Evolutionary conservation across 257 asterid genomes (phyloP).

Genomic region (Solanum virginianum): DNA sequence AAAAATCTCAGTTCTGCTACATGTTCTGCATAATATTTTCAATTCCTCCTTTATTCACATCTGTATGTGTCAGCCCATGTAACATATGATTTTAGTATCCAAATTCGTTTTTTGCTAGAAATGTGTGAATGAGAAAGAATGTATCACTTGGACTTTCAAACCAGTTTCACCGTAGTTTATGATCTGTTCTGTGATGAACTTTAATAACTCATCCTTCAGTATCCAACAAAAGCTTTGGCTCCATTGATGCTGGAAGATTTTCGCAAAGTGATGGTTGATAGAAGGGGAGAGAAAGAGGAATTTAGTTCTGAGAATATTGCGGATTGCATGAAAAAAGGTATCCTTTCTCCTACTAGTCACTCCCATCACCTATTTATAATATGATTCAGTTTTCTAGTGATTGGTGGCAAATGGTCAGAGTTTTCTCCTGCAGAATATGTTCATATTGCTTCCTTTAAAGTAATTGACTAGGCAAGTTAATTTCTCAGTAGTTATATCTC

Average conservation of each 20-base stretch:
- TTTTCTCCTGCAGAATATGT: not conserved
- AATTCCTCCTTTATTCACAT: not conserved
- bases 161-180: not conserved
- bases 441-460: not conserved
- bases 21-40: not conserved
- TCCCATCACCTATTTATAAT: not conserved
- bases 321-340: constrained; percentile 83
- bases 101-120: not conserved
- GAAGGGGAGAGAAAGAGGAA: constrained; percentile 74
- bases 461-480: not conserved
- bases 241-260: constrained; percentile 85
- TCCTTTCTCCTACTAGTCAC: not conserved
- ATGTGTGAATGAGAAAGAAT: not conserved
- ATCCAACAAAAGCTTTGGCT: constrained; percentile 93
- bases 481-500: not conserved
- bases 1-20: not conserved
- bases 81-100: not conserved
- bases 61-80: not conserved
- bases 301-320: constrained; percentile 59
- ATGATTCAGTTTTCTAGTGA: not conserved
- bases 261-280: constrained; percentile 74
- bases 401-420: not conserved
- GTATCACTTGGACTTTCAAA: not conserved
- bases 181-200: not conserved
- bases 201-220: constrained; percentile 26